A percentile compares a stretch with the other conserved stretches of the same genome.
Conservation (phyloP, 208 protist species). For the Leishmania tropica region DNA sequence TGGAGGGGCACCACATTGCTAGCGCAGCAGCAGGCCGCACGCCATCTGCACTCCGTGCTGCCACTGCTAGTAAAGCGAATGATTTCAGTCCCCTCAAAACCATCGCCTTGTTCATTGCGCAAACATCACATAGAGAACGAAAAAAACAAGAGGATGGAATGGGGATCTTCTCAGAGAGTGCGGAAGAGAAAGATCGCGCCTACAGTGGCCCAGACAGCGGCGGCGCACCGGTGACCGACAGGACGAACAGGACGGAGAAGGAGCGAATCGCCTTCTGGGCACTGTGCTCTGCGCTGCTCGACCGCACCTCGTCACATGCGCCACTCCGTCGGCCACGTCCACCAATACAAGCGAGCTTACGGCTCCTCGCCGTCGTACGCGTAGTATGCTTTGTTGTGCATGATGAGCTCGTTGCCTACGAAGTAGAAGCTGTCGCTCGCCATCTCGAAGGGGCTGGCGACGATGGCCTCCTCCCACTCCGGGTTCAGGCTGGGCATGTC, state of each 20-base stretch:
- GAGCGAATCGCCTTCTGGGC: background rate
- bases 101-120: background rate
- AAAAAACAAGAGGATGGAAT: background rate
- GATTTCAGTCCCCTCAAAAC: background rate
- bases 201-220: background rate
- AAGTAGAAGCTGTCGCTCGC: conserved; percentile 97
- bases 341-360: background rate
- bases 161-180: background rate
- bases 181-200: background rate
- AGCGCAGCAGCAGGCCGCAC: background rate
- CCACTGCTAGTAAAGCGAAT: background rate
- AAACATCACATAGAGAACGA: background rate
- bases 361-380: conserved; percentile 55
- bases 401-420: conserved; percentile 92
- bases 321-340: background rate
- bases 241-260: background rate
- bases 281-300: background rate
- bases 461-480: conserved; percentile 89
- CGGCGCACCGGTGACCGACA: background rate
- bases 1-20: background rate
- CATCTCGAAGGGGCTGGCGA: conserved; percentile 89
- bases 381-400: conserved; percentile 97
- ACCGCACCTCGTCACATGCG: background rate
- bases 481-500: conserved; percentile 88
- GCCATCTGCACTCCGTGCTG: background rate